These are phyloP conservation scores for Candida lessepsii DNA, from an alignment of 805 yeast genomes.

Conservation along the genomic window DNA sequence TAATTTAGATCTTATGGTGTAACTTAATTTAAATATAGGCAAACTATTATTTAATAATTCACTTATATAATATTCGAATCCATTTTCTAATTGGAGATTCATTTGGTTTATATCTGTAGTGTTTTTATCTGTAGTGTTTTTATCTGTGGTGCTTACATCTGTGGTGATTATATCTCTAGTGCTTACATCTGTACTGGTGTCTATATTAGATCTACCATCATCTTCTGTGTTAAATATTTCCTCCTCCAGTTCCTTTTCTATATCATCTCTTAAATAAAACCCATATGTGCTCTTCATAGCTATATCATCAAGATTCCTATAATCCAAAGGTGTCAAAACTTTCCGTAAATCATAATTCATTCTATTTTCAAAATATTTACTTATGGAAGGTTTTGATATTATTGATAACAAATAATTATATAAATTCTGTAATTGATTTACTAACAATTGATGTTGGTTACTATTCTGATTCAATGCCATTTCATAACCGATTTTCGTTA, in stretches of 20 bases:
- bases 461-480: constrained; percentile 14
- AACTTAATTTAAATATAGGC: constrained; percentile 43
- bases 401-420: constrained; percentile 81
- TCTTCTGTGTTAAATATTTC: too few relatives aligned
- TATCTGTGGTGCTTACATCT: background rate
- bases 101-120: too few relatives aligned
- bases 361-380: constrained; percentile 63
- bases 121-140: background rate
- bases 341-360: constrained; percentile 81
- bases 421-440: constrained; percentile 63
- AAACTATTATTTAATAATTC: constrained; percentile 23
- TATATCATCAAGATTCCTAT: constrained; percentile 65
- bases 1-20: constrained; percentile 55
- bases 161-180: background rate
- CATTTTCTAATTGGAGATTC: constrained; percentile 1
- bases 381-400: constrained; percentile 74
- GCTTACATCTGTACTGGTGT: background rate
- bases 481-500: constrained; percentile 54
- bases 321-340: constrained; percentile 71
- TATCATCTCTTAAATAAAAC: constrained; percentile 10
- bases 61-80: constrained; percentile 28
- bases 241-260: too few relatives aligned
- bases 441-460: constrained; percentile 19
- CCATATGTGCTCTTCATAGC: constrained; percentile 38
- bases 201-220: too few relatives aligned